phyloP scores from a whole-genome alignment of 2,329 filamentous ascomycete species.

The Mycosphaerelloides madeirae region DNA sequence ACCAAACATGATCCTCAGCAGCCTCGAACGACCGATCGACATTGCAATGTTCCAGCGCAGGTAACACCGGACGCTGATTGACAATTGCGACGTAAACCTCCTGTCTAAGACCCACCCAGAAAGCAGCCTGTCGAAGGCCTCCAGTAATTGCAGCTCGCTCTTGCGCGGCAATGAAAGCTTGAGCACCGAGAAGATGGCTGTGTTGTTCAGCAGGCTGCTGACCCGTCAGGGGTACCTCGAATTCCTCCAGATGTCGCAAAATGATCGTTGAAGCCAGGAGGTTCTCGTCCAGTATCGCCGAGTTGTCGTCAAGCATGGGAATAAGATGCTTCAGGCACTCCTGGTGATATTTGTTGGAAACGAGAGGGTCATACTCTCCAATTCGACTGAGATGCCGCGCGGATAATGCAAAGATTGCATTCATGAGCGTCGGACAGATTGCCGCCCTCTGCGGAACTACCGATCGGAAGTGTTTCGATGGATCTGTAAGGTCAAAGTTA shows the following conservation, averaged over 20 bases:
- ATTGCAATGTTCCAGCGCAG: constrained; percentile 49
- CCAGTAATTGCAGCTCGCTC: constrained; percentile 28
- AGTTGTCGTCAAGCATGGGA: constrained; percentile 41
- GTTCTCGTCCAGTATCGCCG: constrained; percentile 46
- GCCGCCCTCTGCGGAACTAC: constrained; percentile 52
- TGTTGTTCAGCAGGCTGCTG: constrained; percentile 19
- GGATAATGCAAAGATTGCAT: constrained; percentile 55
- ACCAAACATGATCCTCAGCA: constrained; percentile 50
- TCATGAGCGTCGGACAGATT: constrained; percentile 49
- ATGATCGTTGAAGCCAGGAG: constrained; percentile 55
- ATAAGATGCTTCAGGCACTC: constrained; percentile 50
- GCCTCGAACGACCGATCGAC: constrained; percentile 49
- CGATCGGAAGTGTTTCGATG: constrained; percentile 47
- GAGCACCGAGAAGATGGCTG: constrained; percentile 30
- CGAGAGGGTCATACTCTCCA: constrained; percentile 45
- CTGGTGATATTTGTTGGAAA: constrained; percentile 51
- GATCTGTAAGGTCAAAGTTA: constrained; percentile 32
- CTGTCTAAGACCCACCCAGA: constrained; percentile 45
- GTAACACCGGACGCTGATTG: constrained; percentile 43
- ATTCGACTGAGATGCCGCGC: constrained; percentile 52
- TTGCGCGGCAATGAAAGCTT: constrained; percentile 34
- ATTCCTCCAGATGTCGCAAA: constrained; percentile 54
- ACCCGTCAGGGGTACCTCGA: constrained; percentile 39
- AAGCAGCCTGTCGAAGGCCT: constrained; percentile 47
- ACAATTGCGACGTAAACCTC: constrained; percentile 53